Evolutionary conservation across 1,284 basidiomycete species (phyloP), one percentile per base, ranked within the genome.

Genomic region (Phylloporus gajari): DNA sequence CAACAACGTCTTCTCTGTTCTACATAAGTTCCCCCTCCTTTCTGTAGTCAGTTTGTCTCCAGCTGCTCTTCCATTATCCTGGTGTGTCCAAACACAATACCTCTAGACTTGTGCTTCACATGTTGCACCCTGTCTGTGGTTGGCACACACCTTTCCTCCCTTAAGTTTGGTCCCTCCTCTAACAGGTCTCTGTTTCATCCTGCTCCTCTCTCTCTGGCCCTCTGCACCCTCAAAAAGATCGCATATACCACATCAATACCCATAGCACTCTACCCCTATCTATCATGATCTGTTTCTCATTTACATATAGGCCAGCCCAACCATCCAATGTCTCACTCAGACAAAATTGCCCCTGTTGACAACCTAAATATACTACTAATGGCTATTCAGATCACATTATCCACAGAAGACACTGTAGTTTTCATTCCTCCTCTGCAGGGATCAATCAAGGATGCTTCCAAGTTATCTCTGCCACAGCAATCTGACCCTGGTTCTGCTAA

Each of bases 1-100:
- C 12, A 72, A 85, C 68, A 70, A 78, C 1, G 79, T 82, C 13
- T 78, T 86, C 66, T 44, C 75, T 8, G 70, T 65, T 30, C 78
- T 89, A 1, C 53, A 58, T 19, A 76, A 68, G 23, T 88, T 89
- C 60, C 85, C 86, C 2, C 76, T 89, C 64, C 83, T 89, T 60
- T 82, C 82, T 67, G 83, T 81, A 21, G 72, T 88, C 62, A 88
- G 88, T 89, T 69, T 62, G 85, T 83, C 58, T 19, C 42, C 25
- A 11, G 64, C 59, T 63, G 23, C 42, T 67, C 68, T 62, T 61
- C 46, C 35, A 64, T 68, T 56, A 56, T 66, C 58, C 35, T 56
- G 25, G 30, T 65, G 27, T 46, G 72, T 68, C 65, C 70, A 67
- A 67, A 67, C 66, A 38, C 17, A 30, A 15, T 23, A n/a, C 62